Evolutionary conservation across 1,284 basidiomycete species (phyloP).

Genomic region (Fomitopsis betulina): DNA sequence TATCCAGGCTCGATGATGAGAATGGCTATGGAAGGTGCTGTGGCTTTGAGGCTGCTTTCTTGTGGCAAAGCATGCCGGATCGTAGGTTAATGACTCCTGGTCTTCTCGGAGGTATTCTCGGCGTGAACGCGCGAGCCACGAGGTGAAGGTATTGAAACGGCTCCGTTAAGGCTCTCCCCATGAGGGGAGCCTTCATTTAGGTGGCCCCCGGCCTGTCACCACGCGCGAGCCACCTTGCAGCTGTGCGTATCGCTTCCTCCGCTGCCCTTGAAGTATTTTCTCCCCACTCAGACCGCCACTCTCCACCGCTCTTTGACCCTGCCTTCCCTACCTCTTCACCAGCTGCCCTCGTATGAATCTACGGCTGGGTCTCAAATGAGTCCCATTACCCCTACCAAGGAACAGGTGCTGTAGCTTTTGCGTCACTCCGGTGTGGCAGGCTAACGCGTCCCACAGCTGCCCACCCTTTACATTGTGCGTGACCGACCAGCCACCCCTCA

Average conservation of each 20-base stretch:
- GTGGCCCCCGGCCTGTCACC: neutral
- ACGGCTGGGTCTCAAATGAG: slow-evolving; percentile 15
- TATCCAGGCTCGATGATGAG: no score
- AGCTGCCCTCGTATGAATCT: neutral
- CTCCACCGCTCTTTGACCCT: slow-evolving; percentile 20
- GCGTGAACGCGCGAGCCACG: slow-evolving; percentile 4
- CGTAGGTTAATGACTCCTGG: neutral
- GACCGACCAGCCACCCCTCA: neutral
- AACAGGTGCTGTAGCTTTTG: slow-evolving; percentile 21
- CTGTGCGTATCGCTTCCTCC: neutral
- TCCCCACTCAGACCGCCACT: slow-evolving; percentile 17
- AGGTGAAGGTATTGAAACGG: neutral
- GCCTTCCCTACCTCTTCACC: neutral
- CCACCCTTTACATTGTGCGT: slow-evolving; percentile 67
- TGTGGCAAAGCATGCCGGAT: neutral
- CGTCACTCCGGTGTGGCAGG: neutral
- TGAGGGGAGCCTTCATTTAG: slow-evolving; percentile 1
- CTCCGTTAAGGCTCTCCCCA: neutral
- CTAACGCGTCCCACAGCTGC: slow-evolving; percentile 25
- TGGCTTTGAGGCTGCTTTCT: no score
- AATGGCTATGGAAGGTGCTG: no score
- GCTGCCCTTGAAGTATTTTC: neutral
- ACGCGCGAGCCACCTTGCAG: slow-evolving; percentile 3
- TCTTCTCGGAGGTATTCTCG: neutral
- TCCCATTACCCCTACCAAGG: slow-evolving; percentile 26